Evolutionary conservation across 2,329 filamentous ascomycete genomes (phyloP).

Genomic region (Ophiostoma ips): DNA sequence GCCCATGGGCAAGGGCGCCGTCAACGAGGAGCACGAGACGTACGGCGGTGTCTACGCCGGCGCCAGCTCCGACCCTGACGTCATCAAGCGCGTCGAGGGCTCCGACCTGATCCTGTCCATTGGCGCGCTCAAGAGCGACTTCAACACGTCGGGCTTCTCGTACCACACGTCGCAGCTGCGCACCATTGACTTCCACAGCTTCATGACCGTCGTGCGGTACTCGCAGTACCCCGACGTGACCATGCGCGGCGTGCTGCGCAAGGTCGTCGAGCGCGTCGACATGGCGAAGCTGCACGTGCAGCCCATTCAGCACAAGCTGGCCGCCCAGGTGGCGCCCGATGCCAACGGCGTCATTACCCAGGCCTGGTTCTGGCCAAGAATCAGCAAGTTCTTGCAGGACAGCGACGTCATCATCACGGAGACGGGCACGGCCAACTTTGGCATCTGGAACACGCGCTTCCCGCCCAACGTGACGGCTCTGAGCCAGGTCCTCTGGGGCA

Average conservation of each 20-base stretch:
- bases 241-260: constrained; percentile 65
- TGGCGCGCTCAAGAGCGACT: constrained; percentile 56
- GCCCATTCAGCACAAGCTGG: constrained; percentile 37
- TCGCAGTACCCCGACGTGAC: constrained; percentile 64
- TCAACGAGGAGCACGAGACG: constrained; percentile 61
- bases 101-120: constrained; percentile 59
- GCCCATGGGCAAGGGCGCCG: constrained; percentile 76
- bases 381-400: constrained; percentile 21
- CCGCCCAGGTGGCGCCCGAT: constrained; percentile 16
- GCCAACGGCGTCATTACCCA: constrained; percentile 12
- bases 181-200: constrained; percentile 70
- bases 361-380: constrained; percentile 14
- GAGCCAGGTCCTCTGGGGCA: constrained; percentile 43
- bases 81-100: constrained; percentile 49
- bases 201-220: constrained; percentile 58
- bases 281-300: constrained; percentile 42
- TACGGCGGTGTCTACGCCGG: constrained; percentile 80
- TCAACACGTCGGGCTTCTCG: constrained; percentile 73
- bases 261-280: constrained; percentile 48
- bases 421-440: constrained; percentile 79
- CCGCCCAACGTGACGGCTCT: constrained; percentile 50
- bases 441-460: constrained; percentile 75
- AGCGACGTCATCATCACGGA: constrained; percentile 74
- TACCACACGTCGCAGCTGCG: constrained; percentile 64
- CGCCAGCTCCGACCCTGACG: constrained; percentile 53